A percentile compares a stretch with the other conserved stretches of the same genome.
Evolutionary conservation across 345 rosid genomes (phyloP).

Genomic region (Salix purpurea): DNA sequence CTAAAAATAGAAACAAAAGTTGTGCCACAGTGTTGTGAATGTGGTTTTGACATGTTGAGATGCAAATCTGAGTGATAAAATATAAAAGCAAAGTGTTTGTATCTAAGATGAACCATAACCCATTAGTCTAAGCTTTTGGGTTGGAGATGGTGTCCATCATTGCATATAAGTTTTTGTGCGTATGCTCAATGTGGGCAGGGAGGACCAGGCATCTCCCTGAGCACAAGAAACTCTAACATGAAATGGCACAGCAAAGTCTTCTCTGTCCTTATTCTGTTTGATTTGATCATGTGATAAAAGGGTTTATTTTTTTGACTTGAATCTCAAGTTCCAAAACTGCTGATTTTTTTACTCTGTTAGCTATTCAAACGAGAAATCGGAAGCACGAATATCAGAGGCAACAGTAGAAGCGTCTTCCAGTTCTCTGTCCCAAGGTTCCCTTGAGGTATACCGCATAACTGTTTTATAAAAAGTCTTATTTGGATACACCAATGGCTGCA

Average conservation of each 20-base stretch:
- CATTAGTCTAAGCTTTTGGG: no score
- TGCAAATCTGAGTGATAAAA: no score
- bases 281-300: no score
- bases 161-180: no score
- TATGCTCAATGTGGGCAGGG: no score
- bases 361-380: constrained; percentile 89
- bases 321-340: neutral
- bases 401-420: constrained; percentile 39
- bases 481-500: neutral
- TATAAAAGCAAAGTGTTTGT: no score
- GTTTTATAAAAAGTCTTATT: neutral
- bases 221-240: neutral
- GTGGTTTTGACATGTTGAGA: no score
- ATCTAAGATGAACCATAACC: no score
- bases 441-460: constrained; percentile 39
- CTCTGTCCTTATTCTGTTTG: neutral
- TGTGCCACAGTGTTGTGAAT: no score
- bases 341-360: constrained; percentile 24
- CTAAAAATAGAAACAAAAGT: no score
- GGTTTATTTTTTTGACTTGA: neutral
- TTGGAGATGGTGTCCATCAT: no score
- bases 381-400: constrained; percentile 59
- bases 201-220: no score
- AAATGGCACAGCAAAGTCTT: neutral
- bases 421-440: constrained; percentile 28